Base-by-base conservation (phyloP, 1,284 basidiomycete genomes). In the Irpex rosettiformis region DNA sequence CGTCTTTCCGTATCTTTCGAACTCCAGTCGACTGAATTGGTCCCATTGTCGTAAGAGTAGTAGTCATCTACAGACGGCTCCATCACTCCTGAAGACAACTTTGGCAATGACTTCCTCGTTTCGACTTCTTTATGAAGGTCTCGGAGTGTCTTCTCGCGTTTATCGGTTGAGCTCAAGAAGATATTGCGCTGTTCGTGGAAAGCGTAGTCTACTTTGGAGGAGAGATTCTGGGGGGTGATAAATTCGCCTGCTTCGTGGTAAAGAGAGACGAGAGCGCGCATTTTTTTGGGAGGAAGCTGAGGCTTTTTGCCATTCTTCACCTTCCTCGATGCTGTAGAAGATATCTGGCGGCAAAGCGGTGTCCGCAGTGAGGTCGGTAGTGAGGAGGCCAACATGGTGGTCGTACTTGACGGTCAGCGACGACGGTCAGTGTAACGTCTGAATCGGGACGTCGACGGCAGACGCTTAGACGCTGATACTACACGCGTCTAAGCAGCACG, bases 221-320 rank as follows among this genome's bases (percentile, higher is more conserved):
- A 77, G 42, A 91, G 80, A 65, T 80, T 89, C 61, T 88, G 84
- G n/a, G 76, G 76, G 7, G 88, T 88, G 61, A 91, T 79, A 74
- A 87, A 89, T 3, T 73, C 73, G 56, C 81, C 79, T 48, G 84
- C 73, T 71, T 88, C 80, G 75, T 91, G 88, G 74, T 91, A 91
- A 52, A 91, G 79, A 7, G 82, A 79, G 59, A 89, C 79, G 63
- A 91, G 83, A 4, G 86, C 84, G 61, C 86, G 85, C 74, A 89
- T 76, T 72, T 85, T 89, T 30, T 79, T 75, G n/a, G 79, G 75
- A 1, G 84, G 75, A 3, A 85, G 78, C 6, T 18, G 49, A 52
- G n/a, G 24, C 10, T 24, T n/a, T 30, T 28, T 52, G 21, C 21
- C 24, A 24, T 25, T n/a, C 49, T 52, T 52, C 11, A 24, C 27